These are phyloP conservation scores for Yamadazyma aaseri DNA, from an alignment of 1,139 yeast genomes.

Conservation along the genomic window DNA sequence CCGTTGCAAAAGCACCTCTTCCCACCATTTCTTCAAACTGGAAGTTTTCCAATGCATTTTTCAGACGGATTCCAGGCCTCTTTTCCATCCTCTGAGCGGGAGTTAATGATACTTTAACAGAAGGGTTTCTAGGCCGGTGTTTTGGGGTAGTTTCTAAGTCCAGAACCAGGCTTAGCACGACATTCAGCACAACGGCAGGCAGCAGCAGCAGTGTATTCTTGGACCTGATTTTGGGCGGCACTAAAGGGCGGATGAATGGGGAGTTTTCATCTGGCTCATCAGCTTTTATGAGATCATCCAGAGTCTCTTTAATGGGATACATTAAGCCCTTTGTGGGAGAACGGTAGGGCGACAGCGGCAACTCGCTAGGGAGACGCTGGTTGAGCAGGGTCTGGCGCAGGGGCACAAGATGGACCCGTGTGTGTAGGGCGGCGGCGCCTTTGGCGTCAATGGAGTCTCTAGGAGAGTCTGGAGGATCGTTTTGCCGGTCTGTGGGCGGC, in stretches of 20 bases:
- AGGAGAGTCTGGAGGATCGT: too few species aligned
- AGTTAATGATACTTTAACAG: constrained; percentile 48
- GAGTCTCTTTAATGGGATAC: constrained; percentile 15
- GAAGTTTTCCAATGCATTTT: constrained; percentile 51
- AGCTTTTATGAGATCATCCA: too few species aligned
- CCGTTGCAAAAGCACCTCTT: constrained; percentile 92
- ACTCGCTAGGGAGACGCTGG: too few species aligned
- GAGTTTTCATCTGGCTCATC: constrained; percentile 14
- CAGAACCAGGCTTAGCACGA: too few species aligned
- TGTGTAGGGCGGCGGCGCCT: background rate
- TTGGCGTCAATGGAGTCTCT: background rate
- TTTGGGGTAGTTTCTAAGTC: constrained; percentile 17
- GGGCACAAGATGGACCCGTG: too few species aligned
- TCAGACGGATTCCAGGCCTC: constrained; percentile 35
- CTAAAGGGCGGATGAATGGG: constrained; percentile 4
- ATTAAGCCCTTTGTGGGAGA: too few species aligned
- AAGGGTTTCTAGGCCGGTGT: constrained; percentile 25
- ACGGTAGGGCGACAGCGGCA: too few species aligned
- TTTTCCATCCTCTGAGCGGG: constrained; percentile 55
- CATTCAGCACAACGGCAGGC: constrained; percentile 1
- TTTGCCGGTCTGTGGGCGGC: too few species aligned
- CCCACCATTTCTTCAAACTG: constrained; percentile 77
- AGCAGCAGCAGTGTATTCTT: background rate
- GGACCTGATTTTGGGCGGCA: constrained; percentile 8
- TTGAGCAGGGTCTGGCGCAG: too few species aligned